These are phyloP conservation scores for Microdochium nivale DNA, from an alignment of 2,329 filamentous ascomycete genomes.

Conservation along the genomic window DNA sequence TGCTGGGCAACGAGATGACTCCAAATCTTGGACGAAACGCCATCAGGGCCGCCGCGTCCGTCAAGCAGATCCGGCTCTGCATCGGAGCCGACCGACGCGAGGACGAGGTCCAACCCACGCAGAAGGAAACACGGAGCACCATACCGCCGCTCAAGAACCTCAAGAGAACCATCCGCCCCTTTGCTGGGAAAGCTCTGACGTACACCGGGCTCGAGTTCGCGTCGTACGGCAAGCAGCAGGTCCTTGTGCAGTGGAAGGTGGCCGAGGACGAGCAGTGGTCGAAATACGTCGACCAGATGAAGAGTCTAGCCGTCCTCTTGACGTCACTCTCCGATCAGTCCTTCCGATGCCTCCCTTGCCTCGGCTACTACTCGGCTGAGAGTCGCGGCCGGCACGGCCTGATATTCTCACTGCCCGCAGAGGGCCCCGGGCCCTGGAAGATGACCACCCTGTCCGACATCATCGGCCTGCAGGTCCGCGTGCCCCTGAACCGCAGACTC, in stretches of 20 bases:
- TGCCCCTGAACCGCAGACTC: conserved; percentile 8
- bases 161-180: conserved; percentile 2
- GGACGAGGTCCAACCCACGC: conserved; percentile 7
- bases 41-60: conserved; percentile 11
- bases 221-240: conserved; percentile 5
- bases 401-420: conserved; percentile 6
- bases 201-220: conserved; percentile 9
- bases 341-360: conserved; percentile 10
- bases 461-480: conserved; percentile 1
- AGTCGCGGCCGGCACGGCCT: conserved; percentile 7
- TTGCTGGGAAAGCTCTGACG: neutral
- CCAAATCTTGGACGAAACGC: neutral
- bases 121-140: conserved; percentile 2
- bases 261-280: conserved; percentile 6
- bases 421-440: conserved; percentile 4
- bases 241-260: conserved; percentile 12
- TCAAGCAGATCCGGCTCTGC: conserved; percentile 11
- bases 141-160: conserved; percentile 2
- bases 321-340: conserved; percentile 10
- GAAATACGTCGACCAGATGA: conserved; percentile 8
- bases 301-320: conserved; percentile 8
- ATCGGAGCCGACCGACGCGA: conserved; percentile 11
- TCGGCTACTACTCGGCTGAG: conserved; percentile 8
- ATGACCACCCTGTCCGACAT: conserved; percentile 7
- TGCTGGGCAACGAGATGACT: conserved; percentile 3